These are phyloP conservation scores for Vickermania ingenoplastis DNA, from an alignment of 208 protist species.

Conservation along the genomic window DNA sequence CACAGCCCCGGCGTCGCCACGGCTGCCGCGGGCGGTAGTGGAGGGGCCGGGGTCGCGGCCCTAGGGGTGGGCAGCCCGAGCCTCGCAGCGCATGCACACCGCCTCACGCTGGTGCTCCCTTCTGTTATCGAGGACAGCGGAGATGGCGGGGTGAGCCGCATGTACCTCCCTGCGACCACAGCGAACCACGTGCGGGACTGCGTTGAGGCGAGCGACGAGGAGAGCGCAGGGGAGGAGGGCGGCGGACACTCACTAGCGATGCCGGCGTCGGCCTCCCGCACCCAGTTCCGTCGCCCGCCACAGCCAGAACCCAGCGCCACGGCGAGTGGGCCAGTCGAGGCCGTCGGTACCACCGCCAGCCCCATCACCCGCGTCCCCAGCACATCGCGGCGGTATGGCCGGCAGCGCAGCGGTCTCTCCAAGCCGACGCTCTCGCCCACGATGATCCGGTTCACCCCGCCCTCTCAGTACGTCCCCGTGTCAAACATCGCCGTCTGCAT, in stretches of 20 bases:
- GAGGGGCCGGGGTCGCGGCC: too few relatives aligned
- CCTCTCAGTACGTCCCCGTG: constrained; percentile 59
- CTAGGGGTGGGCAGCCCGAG: too few relatives aligned
- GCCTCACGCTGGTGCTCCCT: background rate
- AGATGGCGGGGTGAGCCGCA: background rate
- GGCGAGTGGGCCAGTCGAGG: background rate
- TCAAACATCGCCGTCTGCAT: constrained; percentile 73
- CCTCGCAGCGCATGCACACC: too few relatives aligned
- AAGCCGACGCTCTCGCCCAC: constrained; percentile 52
- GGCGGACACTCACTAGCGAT: too few relatives aligned
- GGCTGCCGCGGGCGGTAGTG: too few relatives aligned
- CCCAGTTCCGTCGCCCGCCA: too few relatives aligned
- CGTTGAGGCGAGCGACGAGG: background rate
- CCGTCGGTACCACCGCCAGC: background rate
- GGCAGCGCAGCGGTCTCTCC: constrained; percentile 10
- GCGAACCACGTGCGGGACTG: background rate
- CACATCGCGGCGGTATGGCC: background rate
- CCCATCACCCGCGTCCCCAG: background rate
- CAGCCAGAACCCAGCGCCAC: too few relatives aligned
- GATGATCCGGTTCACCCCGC: constrained; percentile 43
- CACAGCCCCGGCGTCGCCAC: too few relatives aligned
- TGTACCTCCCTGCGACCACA: background rate
- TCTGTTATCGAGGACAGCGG: background rate
- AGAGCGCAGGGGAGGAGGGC: background rate
- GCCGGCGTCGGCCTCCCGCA: too few relatives aligned